These are phyloP conservation scores for Floccularia luteovirens DNA, from an alignment of 768 basidiomycete genomes.

Conservation along the genomic window DNA sequence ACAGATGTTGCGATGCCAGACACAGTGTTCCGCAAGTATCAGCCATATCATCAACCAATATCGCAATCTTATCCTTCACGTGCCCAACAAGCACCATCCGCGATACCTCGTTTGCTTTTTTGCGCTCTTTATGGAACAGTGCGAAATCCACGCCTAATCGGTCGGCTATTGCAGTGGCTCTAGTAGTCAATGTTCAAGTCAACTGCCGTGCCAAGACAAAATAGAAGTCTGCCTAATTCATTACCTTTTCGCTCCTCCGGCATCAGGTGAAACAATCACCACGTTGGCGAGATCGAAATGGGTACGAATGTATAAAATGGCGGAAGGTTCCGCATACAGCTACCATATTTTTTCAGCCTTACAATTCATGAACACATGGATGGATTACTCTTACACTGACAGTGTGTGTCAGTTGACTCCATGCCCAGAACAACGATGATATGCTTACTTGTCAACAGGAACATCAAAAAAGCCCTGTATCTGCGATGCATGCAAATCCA, in stretches of 20 bases:
- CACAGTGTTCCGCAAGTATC: constrained; percentile 94
- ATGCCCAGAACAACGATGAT: constrained; percentile 9
- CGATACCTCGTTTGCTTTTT: constrained; percentile 92
- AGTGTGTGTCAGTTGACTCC: constrained; percentile 8
- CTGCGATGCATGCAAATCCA: constrained; percentile 98
- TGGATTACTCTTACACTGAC: constrained; percentile 14
- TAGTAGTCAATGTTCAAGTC: constrained; percentile 21
- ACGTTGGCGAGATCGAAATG: constrained; percentile 81
- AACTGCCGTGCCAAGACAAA: constrained; percentile 4
- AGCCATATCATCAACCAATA: constrained; percentile 98
- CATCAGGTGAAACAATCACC: constrained; percentile 96
- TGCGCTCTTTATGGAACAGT: constrained; percentile 98
- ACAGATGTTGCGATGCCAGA: constrained; percentile 82
- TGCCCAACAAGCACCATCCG: constrained; percentile 95
- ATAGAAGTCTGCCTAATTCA: constrained; percentile 9
- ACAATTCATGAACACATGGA: constrained; percentile 10
- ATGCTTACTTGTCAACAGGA: constrained; percentile 94
- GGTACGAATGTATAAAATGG: constrained; percentile 89
- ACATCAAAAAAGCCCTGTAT: constrained; percentile 99
- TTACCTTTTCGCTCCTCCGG: constrained; percentile 96
- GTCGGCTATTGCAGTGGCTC: constrained; percentile 96
- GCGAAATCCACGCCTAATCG: constrained; percentile 96
- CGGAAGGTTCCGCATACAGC: constrained; percentile 95
- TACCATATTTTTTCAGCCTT: constrained; percentile 19
- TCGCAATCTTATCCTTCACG: constrained; percentile 87